Percentiles rank a stretch among this genome's conserved stretches.
These are phyloP conservation scores for Salvia sclarea DNA, from an alignment of 305 asterid species.

Conservation along the genomic window DNA sequence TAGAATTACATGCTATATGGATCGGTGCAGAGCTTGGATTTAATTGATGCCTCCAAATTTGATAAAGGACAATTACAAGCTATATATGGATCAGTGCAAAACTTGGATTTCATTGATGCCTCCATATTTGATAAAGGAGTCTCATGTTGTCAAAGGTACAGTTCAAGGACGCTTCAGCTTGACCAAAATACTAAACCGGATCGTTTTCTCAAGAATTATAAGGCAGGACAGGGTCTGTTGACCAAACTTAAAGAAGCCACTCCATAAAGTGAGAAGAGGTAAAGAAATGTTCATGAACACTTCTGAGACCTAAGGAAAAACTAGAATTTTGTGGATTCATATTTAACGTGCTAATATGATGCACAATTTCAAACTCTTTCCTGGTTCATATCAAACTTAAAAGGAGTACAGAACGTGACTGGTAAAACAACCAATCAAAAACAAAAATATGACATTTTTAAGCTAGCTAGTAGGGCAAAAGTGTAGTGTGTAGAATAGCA, in stretches of 20 bases:
- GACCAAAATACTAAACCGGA: not conserved
- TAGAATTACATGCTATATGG: not conserved
- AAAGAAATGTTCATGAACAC: not conserved
- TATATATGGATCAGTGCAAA: not conserved
- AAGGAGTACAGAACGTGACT: not conserved
- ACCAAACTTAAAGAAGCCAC: constrained; percentile 2
- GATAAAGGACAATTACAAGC: not conserved
- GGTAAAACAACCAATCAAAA: not conserved
- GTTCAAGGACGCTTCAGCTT: not conserved
- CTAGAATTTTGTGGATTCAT: not conserved
- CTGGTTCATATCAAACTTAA: not conserved
- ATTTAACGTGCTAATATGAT: not conserved
- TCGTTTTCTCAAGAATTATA: not conserved
- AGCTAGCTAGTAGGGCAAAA: not conserved
- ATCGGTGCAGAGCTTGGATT: not conserved
- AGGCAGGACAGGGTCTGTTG: not conserved
- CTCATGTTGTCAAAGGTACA: not conserved
- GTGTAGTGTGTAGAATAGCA: not conserved
- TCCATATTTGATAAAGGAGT: not conserved
- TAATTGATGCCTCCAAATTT: not conserved
- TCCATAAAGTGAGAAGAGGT: constrained; percentile 2
- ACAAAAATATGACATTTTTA: constrained; percentile 3
- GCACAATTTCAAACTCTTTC: not conserved
- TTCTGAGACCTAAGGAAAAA: not conserved
- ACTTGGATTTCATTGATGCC: not conserved